Evolutionary conservation across 169 alveolate genomes (phyloP).

Genomic region (Eimeria maxima): DNA sequence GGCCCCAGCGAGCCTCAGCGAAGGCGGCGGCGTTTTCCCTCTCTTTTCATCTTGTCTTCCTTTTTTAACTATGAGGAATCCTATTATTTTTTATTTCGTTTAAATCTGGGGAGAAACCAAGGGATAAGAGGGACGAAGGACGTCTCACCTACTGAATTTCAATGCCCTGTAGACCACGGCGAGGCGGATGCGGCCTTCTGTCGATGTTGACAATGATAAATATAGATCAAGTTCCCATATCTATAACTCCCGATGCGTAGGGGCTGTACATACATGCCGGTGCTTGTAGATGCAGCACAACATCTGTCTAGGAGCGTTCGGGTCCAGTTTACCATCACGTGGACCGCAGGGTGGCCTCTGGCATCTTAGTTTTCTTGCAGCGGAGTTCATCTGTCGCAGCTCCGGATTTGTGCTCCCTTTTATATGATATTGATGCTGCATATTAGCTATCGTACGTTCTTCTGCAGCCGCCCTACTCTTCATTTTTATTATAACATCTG

Average conservation of each 20-base stretch:
- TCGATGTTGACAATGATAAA: not conserved
- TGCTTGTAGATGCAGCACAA: not conserved
- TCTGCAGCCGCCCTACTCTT: not conserved
- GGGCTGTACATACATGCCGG: not conserved
- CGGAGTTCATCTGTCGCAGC: not conserved
- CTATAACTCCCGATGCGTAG: too few relatives aligned
- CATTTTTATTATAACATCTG: too few relatives aligned
- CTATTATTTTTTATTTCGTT: too few relatives aligned
- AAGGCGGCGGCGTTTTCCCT: not conserved
- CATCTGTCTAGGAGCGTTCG: not conserved
- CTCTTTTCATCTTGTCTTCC: not conserved
- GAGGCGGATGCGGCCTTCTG: not conserved
- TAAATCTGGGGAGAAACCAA: not conserved
- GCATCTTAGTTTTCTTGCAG: not conserved
- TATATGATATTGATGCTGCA: not conserved
- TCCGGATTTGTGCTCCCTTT: not conserved
- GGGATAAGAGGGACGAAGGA: not conserved
- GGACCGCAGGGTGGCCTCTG: not conserved
- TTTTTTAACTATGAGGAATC: not conserved
- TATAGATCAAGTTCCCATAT: not conserved
- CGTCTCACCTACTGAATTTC: not conserved
- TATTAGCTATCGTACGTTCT: not conserved
- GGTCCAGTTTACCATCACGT: not conserved
- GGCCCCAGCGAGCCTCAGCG: slow-evolving; percentile 15
- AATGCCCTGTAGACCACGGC: not conserved